These are phyloP conservation scores for Trichoderma guizhouense DNA, from an alignment of 2,329 filamentous ascomycete species.

Conservation along the genomic window DNA sequence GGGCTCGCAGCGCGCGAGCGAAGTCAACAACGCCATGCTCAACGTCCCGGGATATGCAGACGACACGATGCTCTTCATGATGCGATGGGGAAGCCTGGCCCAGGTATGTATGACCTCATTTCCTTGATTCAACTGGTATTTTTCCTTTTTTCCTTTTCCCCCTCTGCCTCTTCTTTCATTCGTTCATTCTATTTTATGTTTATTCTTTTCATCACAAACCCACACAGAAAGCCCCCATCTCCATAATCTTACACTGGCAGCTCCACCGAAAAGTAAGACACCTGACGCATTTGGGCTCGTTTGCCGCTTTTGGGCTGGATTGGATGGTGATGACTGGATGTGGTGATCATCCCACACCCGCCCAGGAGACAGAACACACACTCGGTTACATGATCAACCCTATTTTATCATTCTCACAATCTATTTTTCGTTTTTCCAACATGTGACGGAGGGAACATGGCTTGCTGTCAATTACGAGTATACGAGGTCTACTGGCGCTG, in stretches of 20 bases:
- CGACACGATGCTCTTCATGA: slow-evolving; percentile 31
- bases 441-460: background rate
- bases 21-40: slow-evolving; percentile 28
- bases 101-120: slow-evolving; percentile 23
- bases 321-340: slow-evolving; percentile 2
- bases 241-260: background rate
- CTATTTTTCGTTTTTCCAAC: background rate
- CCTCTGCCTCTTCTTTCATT: background rate
- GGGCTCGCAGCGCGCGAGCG: slow-evolving; percentile 27
- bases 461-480: background rate
- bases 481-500: background rate
- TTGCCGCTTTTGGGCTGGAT: background rate
- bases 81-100: slow-evolving; percentile 26
- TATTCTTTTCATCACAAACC: background rate
- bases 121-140: background rate
- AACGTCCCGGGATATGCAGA: slow-evolving; percentile 29
- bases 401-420: background rate
- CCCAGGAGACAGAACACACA: background rate
- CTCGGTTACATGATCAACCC: background rate
- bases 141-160: background rate
- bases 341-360: background rate
- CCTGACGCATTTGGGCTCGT: background rate
- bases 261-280: slow-evolving; percentile 4
- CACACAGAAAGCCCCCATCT: background rate
- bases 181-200: background rate